Evolutionary conservation across 768 basidiomycete species (phyloP), one percentile per base, ranked within the genome.

Genomic region (Calocybe gangraenosa): DNA sequence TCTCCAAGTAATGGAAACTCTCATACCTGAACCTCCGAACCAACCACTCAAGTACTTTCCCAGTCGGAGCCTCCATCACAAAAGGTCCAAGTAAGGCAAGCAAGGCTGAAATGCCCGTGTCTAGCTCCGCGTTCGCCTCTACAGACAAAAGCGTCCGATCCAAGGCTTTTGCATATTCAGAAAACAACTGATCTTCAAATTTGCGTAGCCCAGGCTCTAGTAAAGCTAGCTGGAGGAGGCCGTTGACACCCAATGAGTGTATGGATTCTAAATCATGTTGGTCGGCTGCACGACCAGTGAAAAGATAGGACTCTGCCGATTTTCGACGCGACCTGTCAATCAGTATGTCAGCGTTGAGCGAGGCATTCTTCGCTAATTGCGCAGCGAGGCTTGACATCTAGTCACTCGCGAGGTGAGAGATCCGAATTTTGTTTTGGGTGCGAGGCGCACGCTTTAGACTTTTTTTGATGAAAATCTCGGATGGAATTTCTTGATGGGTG

Each of bases 31-130:
- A 96, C 46, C 93, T 73, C 56, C 90, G 73, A 2, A 98, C 91
- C 19, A 98, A 76, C 95, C 95, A 99, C 58, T 99, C 96, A 20
- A 99, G 59, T 7, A 90, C 78, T 61, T 87, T 92, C 15, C 82
- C 84, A 0, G 90, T 78, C 0, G 91, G 87, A 25, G 79, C 70
- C 32, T 95, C 84, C 67, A 92, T 73, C 34, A 98, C 64, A 71
- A 87, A 89, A 7, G 82, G 84, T 2, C 90, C 89, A 13, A 99
- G 69, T 34, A 84, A 62, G 33, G 76, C 65, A 35, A 97, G 58
- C 55, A 91, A 87, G 6, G 67, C 68, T 17, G 71, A 70, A 45
- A 98, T 70, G 3, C 68, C 64, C 14, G 46, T 62, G 61, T 94
- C 77, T 55, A 99, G 67, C 50, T 78, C 73, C 15, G 69, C 72